Evolutionary conservation across 768 basidiomycete genomes (phyloP), one percentile per base, ranked within the genome.

Genomic region (Amanita thiersii): DNA sequence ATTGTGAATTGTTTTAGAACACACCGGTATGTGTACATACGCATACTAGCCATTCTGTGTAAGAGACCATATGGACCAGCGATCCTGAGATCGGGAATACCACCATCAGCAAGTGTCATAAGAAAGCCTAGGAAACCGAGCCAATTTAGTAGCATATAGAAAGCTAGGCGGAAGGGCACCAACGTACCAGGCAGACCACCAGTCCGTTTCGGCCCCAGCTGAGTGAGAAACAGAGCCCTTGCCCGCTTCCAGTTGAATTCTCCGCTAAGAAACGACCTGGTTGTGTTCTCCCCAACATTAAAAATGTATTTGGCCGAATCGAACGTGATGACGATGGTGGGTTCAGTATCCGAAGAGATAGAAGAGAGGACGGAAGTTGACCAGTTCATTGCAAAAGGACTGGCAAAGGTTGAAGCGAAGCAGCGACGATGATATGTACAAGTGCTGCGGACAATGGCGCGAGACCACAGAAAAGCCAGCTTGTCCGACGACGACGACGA

Each of bases 291-390:
- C 5, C 87, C 82, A 14, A 70, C 78, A 59, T 92, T 92, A 70
- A 97, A 90, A 28, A 93, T 69, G 51, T 92, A 97, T 51, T 88
- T 85, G 9, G 75, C 81, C 40, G 72, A 67, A 49, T 86, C 82
- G 56, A 91, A 92, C 1, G 72, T 68, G 49, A 94, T 60, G 45
- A 85, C 62, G 18, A 96, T 62, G 6, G 82, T 74, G 0, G 91
- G 82, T 49, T 89, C 80, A 1, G 91, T 86, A 63, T 97, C 93
- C 38, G 77, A 76, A 3, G 81, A 74, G 12, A 68, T 53, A 0
- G 74, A 59, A 31, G 72, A 75, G 41, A 81, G 61, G 19, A 82
- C 75, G 3, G 74, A 72, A 2, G 77, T 66, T 20, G 70, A 75
- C 83, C 85, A 87, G 46, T 68, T 66, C 77, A 77, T 74, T 19